Conservation (phyloP, 2,329 filamentous ascomycete genomes). For the Cordyceps sp. region DNA sequence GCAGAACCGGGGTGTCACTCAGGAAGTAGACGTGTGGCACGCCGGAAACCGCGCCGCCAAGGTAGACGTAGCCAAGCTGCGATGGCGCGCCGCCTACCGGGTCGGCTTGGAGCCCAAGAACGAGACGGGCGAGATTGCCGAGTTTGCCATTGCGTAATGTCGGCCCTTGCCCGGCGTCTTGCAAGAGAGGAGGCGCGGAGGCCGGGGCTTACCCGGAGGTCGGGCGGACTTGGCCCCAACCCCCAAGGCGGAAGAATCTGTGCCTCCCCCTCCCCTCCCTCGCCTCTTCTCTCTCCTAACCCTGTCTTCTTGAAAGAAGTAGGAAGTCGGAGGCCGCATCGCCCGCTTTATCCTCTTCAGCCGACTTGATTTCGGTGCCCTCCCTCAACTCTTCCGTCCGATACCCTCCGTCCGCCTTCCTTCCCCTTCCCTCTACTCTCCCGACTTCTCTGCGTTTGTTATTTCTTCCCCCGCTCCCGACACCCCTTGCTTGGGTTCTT, state of each 20-base stretch:
- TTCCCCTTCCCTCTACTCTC: background rate
- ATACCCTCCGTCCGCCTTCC: background rate
- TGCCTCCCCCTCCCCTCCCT: too few relatives aligned
- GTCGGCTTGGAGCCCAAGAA: slow-evolving; percentile 49
- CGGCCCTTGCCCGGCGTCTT: too few relatives aligned
- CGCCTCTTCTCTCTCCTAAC: too few relatives aligned
- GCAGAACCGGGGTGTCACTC: slow-evolving; percentile 58
- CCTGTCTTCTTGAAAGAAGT: too few relatives aligned
- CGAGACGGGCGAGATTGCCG: slow-evolving; percentile 73
- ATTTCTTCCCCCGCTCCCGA: background rate
- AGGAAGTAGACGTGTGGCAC: slow-evolving; percentile 60
- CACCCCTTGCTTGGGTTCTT: background rate
- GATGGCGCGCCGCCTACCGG: slow-evolving; percentile 76
- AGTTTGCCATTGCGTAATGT: slow-evolving; percentile 64
- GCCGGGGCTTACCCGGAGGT: too few relatives aligned
- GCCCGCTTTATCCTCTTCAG: too few relatives aligned
- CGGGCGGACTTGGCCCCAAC: too few relatives aligned
- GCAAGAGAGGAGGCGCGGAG: too few relatives aligned
- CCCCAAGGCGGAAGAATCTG: too few relatives aligned
- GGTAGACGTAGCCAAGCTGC: slow-evolving; percentile 69
- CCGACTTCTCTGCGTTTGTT: background rate
- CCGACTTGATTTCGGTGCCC: too few relatives aligned
- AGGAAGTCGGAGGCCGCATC: too few relatives aligned
- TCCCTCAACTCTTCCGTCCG: too few relatives aligned
- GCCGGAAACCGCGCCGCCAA: slow-evolving; percentile 51